phyloP scores from a whole-genome alignment of 768 basidiomycete species.

The Suillus americanus region DNA sequence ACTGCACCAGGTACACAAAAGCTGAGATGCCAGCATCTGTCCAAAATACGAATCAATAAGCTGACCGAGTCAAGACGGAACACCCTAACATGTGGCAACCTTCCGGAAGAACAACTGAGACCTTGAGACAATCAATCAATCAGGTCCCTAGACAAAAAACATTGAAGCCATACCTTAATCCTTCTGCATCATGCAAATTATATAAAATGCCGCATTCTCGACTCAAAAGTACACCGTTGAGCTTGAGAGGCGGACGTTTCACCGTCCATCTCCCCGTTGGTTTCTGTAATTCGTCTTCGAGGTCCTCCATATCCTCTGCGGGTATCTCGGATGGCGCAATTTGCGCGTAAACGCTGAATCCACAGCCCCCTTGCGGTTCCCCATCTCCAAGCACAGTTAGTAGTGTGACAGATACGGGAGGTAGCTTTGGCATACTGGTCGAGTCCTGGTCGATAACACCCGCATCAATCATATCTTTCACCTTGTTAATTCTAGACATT shows the following conservation, averaged over 20 bases:
- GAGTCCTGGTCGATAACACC: slow-evolving; percentile 60
- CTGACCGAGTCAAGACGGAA: neutral
- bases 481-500: slow-evolving; percentile 51
- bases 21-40: slow-evolving; percentile 74
- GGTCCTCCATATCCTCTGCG: slow-evolving; percentile 56
- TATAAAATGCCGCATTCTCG: slow-evolving; percentile 78
- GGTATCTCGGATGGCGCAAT: slow-evolving; percentile 56
- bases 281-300: slow-evolving; percentile 71
- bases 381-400: slow-evolving; percentile 35
- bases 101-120: slow-evolving; percentile 71
- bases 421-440: slow-evolving; percentile 23
- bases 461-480: slow-evolving; percentile 64
- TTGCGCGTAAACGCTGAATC: slow-evolving; percentile 67
- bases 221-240: slow-evolving; percentile 72
- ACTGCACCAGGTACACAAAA: slow-evolving; percentile 62
- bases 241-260: slow-evolving; percentile 50
- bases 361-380: slow-evolving; percentile 51
- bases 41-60: slow-evolving; percentile 11
- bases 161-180: slow-evolving; percentile 56
- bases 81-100: slow-evolving; percentile 58
- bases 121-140: slow-evolving; percentile 27
- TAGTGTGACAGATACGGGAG: neutral
- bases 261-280: slow-evolving; percentile 73
- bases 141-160: neutral
- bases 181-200: slow-evolving; percentile 63